Conservation (phyloP, 139 green algal species). For the Chlamydomonas incerta region DNA sequence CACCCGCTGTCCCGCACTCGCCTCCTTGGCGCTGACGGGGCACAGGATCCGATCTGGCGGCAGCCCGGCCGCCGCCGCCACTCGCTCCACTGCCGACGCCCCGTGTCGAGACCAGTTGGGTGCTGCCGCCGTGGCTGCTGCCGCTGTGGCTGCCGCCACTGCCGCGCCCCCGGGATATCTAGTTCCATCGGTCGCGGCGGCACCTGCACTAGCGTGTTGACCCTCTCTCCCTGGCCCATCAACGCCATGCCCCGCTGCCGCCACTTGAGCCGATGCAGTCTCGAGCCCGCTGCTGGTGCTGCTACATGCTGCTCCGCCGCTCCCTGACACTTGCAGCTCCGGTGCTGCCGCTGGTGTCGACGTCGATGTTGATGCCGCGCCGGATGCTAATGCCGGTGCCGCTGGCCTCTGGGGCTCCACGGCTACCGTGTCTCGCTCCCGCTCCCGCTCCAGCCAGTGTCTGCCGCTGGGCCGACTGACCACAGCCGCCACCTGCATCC, state of each 20-base stretch:
- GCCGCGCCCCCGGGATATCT: too few relatives aligned
- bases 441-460: conserved; percentile 46
- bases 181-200: too few relatives aligned
- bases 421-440: background rate
- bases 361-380: too few relatives aligned
- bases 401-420: too few relatives aligned
- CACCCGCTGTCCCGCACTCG: background rate
- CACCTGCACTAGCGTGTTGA: too few relatives aligned
- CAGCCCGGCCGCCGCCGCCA: background rate
- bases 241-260: too few relatives aligned
- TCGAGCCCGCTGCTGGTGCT: too few relatives aligned
- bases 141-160: background rate
- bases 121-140: background rate
- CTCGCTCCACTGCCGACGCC: background rate
- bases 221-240: too few relatives aligned
- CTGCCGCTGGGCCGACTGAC: conserved; percentile 76
- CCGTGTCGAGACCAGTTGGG: background rate
- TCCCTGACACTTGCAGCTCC: too few relatives aligned
- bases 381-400: too few relatives aligned
- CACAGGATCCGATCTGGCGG: conserved; percentile 19
- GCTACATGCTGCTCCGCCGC: too few relatives aligned
- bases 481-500: conserved; percentile 74
- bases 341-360: too few relatives aligned
- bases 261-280: background rate
- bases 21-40: conserved; percentile 24